Conservation (phyloP, 2,329 filamentous ascomycete genomes). For the Colletotrichum higginsianum region DNA sequence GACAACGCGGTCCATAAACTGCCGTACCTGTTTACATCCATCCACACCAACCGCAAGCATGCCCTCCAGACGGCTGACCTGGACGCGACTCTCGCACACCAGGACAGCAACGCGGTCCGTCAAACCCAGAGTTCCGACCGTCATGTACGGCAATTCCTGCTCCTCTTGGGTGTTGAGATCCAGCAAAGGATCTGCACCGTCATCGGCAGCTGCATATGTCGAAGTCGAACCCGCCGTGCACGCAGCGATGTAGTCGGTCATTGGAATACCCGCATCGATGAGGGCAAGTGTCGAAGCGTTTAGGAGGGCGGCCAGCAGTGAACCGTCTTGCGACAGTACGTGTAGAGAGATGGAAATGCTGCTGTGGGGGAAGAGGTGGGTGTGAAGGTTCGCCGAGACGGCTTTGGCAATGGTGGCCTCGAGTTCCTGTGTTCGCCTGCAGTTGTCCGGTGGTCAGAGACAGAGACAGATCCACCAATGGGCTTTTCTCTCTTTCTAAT, state of each 20-base stretch:
- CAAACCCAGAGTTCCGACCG: conserved; percentile 83
- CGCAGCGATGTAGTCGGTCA: conserved; percentile 91
- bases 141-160: conserved; percentile 90
- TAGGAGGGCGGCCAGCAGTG: conserved; percentile 87
- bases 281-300: conserved; percentile 94
- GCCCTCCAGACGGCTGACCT: conserved; percentile 84
- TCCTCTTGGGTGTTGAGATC: conserved; percentile 87
- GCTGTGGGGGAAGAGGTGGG: conserved; percentile 89
- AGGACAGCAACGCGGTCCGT: conserved; percentile 84
- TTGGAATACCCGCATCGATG: conserved; percentile 94
- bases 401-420: conserved; percentile 84
- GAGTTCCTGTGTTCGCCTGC: conserved; percentile 84
- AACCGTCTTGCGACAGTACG: conserved; percentile 91
- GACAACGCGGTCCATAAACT: conserved; percentile 85
- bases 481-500: not conserved
- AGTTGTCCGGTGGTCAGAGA: not conserved
- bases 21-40: conserved; percentile 88
- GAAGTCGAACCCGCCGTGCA: conserved; percentile 89
- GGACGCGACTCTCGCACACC: conserved; percentile 90
- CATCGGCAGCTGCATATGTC: conserved; percentile 75
- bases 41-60: conserved; percentile 95
- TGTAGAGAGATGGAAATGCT: conserved; percentile 88
- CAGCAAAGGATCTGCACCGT: conserved; percentile 81
- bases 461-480: not conserved
- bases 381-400: conserved; percentile 84